phyloP scores from a whole-genome alignment of 176 grass and related monocot genomes.

The Oryza punctata region DNA sequence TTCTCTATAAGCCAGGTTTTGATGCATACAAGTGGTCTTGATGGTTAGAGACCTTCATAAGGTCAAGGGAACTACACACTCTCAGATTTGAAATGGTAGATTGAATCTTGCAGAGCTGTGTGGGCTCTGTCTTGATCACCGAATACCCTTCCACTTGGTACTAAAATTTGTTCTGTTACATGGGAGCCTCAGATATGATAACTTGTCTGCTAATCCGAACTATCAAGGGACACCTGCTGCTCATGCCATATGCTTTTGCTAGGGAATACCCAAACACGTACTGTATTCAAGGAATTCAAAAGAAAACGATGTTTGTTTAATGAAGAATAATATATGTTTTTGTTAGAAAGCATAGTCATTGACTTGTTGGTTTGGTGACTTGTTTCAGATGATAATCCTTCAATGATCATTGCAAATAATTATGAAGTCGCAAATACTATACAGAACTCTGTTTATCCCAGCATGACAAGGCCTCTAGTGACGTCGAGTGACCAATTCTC shows the following conservation, averaged over 20 bases:
- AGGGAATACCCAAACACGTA: not conserved
- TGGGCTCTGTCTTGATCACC: not conserved
- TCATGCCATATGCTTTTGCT: not conserved
- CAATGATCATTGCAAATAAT: conserved; percentile 62
- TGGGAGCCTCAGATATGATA: not conserved
- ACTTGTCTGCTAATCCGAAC: not conserved
- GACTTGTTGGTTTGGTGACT: conserved; percentile 18
- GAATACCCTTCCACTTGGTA: not conserved
- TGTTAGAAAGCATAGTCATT: conserved; percentile 8
- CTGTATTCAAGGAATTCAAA: not conserved
- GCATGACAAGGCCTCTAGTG: conserved; percentile 29
- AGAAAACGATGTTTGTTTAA: not conserved
- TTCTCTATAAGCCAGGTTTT: not conserved
- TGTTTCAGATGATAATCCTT: conserved; percentile 76
- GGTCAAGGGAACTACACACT: too few species aligned
- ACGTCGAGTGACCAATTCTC: conserved; percentile 43
- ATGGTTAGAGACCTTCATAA: too few species aligned
- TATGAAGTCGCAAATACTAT: conserved; percentile 49
- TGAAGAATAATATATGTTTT: not conserved
- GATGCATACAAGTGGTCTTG: not conserved
- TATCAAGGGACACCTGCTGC: not conserved
- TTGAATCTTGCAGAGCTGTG: not conserved
- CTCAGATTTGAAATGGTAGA: not conserved
- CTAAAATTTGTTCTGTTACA: not conserved
- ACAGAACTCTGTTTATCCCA: conserved; percentile 49